Conservation (phyloP, 495 filamentous ascomycete genomes). For the Rhizodiscina lignyota region DNA sequence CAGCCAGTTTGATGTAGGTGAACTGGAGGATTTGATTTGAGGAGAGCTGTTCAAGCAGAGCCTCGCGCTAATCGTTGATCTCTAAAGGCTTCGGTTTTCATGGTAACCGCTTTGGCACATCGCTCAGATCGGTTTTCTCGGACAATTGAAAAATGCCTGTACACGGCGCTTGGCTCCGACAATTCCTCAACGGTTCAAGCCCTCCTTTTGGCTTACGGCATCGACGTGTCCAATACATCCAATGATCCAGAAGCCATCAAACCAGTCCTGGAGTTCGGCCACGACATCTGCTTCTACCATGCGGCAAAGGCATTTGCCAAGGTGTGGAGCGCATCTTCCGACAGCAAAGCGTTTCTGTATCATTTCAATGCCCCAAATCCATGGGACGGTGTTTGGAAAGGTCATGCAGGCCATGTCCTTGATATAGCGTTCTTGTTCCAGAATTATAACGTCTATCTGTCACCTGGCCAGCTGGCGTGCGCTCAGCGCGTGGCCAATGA, state of each 20-base stretch:
- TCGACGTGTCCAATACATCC: slow-evolving; percentile 1
- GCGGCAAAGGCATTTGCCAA: slow-evolving; percentile 9
- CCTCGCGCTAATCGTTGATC: too few relatives aligned
- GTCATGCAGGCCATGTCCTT: slow-evolving; percentile 25
- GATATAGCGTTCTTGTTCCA: slow-evolving; percentile 31
- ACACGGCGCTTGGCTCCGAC: too few relatives aligned
- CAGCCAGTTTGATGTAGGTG: slow-evolving; percentile 25
- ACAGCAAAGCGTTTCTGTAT: slow-evolving; percentile 24
- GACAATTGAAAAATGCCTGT: slow-evolving; percentile 1
- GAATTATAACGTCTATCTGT: slow-evolving; percentile 25
- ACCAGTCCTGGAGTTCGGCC: slow-evolving; percentile 8
- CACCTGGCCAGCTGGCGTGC: slow-evolving; percentile 15
- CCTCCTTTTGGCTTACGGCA: slow-evolving; percentile 7
- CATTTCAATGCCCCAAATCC: slow-evolving; percentile 33
- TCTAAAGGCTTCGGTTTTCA: too few relatives aligned
- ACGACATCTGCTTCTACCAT: slow-evolving; percentile 11
- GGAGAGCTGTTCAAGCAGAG: too few relatives aligned
- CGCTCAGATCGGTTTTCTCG: slow-evolving; percentile 5
- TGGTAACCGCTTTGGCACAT: slow-evolving; percentile 2
- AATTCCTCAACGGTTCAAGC: slow-evolving; percentile 1
- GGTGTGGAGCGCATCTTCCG: slow-evolving; percentile 7
- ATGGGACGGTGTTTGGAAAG: slow-evolving; percentile 30
- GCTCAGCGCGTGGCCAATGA: slow-evolving; percentile 24
- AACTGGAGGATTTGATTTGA: too few relatives aligned
- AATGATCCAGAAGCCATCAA: slow-evolving; percentile 7